Percentiles rank a stretch among this genome's conserved stretches.
Conservation (phyloP, 1,284 basidiomycete genomes). For the Taiwanofungus camphoratus region DNA sequence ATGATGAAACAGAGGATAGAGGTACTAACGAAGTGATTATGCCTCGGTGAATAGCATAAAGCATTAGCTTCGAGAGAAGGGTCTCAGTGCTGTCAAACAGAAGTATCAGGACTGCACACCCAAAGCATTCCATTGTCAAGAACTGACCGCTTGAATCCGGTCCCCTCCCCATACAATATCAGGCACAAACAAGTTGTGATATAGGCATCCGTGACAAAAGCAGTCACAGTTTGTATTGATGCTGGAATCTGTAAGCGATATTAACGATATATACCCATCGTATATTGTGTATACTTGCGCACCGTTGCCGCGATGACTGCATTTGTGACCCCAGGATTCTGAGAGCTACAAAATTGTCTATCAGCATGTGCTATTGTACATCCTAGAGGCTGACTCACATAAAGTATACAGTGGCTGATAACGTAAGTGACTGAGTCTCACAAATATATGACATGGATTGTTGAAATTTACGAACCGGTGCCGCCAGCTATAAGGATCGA, state of each 20-base stretch:
- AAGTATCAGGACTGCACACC: neutral
- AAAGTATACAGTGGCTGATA: constrained; percentile 1
- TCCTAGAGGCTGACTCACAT: neutral
- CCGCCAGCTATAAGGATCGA: constrained; percentile 4
- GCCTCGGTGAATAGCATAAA: constrained; percentile 8
- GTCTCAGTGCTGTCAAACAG: constrained; percentile 8
- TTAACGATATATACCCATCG: neutral
- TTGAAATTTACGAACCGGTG: constrained; percentile 3
- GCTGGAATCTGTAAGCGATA: constrained; percentile 5
- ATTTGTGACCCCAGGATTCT: neutral
- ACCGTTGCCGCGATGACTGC: constrained; percentile 4
- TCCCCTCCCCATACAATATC: constrained; percentile 3
- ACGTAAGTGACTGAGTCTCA: neutral
- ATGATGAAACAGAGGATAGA: neutral
- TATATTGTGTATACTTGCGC: neutral
- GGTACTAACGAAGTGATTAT: constrained; percentile 7
- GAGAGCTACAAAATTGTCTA: neutral
- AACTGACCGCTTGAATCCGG: constrained; percentile 5
- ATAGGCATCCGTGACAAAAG: constrained; percentile 5
- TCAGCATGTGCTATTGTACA: neutral
- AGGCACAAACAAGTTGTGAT: constrained; percentile 5
- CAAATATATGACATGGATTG: no score
- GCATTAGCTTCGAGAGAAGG: constrained; percentile 3
- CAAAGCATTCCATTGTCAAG: no score
- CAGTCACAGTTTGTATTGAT: constrained; percentile 3